Evolutionary conservation across 2,329 filamentous ascomycete species (phyloP).

Genomic region (Ilyonectria mors-panacis): DNA sequence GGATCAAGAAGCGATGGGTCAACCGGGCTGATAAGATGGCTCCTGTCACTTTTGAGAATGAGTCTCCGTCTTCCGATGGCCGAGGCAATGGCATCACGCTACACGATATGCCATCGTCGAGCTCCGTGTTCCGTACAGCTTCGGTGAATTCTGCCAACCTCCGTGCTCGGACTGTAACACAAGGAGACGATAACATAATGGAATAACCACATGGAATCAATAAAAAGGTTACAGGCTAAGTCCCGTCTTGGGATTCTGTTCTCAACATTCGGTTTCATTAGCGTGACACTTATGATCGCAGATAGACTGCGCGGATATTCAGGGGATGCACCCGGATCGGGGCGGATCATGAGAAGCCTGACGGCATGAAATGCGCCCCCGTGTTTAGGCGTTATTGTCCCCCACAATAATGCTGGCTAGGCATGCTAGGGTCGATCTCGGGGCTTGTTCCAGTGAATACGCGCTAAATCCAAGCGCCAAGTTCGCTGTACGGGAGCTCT

Average conservation of each 20-base stretch:
- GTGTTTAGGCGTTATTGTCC: too few relatives aligned
- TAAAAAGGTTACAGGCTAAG: neutral
- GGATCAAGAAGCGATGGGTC: conserved; percentile 46
- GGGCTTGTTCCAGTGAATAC: too few relatives aligned
- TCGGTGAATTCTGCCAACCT: conserved; percentile 32
- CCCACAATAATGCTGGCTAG: neutral
- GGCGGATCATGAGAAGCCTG: too few relatives aligned
- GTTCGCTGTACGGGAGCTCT: neutral
- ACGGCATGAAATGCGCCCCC: too few relatives aligned
- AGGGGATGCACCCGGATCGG: too few relatives aligned
- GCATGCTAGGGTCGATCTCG: too few relatives aligned
- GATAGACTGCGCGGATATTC: too few relatives aligned
- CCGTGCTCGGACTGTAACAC: conserved; percentile 20
- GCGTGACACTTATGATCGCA: neutral
- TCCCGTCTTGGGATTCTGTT: too few relatives aligned
- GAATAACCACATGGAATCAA: neutral
- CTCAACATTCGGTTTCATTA: neutral
- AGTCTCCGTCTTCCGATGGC: conserved; percentile 1
- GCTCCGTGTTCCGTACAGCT: conserved; percentile 73
- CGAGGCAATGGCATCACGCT: conserved; percentile 52
- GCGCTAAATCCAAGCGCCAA: too few relatives aligned
- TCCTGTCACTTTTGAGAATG: neutral
- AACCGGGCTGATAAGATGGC: conserved; percentile 6
- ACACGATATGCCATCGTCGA: conserved; percentile 70
- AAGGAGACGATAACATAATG: neutral